A percentile compares a stretch with the other conserved stretches of the same genome.
Evolutionary conservation across 805 yeast species (phyloP).

Genomic region (Ogataea ganodermae): DNA sequence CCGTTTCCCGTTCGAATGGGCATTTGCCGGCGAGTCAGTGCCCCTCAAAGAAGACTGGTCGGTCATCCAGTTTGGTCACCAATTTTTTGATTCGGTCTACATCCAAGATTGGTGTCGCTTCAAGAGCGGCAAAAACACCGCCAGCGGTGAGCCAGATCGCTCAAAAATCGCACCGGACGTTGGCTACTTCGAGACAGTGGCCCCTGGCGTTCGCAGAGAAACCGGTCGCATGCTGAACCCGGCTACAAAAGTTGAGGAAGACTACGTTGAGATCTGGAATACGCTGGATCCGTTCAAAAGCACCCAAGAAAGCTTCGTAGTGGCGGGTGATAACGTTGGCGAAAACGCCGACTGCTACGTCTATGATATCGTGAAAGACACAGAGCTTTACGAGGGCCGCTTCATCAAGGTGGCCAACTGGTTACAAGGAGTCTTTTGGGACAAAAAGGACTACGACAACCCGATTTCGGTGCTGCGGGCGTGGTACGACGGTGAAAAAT

Average conservation of each 20-base stretch:
- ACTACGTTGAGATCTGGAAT: slow-evolving; percentile 58
- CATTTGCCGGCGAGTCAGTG: slow-evolving; percentile 52
- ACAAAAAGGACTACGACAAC: slow-evolving; percentile 25
- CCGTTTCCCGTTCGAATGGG: slow-evolving; percentile 58
- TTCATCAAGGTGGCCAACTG: slow-evolving; percentile 51
- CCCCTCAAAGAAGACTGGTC: slow-evolving; percentile 33
- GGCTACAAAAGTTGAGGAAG: slow-evolving; percentile 41
- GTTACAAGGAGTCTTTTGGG: slow-evolving; percentile 51
- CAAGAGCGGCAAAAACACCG: slow-evolving; percentile 9
- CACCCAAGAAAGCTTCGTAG: slow-evolving; percentile 25
- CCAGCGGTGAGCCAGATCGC: slow-evolving; percentile 19
- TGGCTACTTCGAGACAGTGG: slow-evolving; percentile 46
- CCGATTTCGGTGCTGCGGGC: slow-evolving; percentile 28
- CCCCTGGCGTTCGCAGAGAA: slow-evolving; percentile 47
- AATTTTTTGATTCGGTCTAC: slow-evolving; percentile 43
- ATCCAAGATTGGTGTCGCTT: slow-evolving; percentile 26
- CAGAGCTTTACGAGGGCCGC: slow-evolving; percentile 40
- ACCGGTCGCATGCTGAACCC: slow-evolving; percentile 52
- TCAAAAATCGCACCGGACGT: slow-evolving; percentile 39
- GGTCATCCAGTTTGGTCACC: slow-evolving; percentile 43
- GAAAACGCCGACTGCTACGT: slow-evolving; percentile 22
- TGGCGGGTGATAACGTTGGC: background rate
- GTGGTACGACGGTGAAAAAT: slow-evolving; percentile 14
- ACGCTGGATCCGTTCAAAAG: slow-evolving; percentile 43
- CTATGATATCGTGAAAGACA: slow-evolving; percentile 30